Base-by-base conservation (phyloP, 2,329 filamentous ascomycete genomes). In the Cucurbitaria berberidis region DNA sequence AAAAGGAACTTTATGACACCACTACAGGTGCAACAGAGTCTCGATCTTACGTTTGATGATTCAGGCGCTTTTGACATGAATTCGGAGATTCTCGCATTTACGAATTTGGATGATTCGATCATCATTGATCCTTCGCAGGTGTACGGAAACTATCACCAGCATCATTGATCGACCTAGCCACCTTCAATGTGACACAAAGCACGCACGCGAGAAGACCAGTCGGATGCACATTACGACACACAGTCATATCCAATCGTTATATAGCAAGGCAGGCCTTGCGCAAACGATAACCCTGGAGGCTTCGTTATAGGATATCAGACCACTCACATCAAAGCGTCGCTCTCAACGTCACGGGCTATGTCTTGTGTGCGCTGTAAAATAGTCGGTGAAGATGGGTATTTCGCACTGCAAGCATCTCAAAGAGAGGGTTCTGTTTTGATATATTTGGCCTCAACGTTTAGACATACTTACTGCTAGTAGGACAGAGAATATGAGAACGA, bases 1-100 rank as follows among this genome's bases (percentile, higher is more conserved):
- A 26, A 16, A 13, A 71, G 69, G 5, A 68, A 66, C 26, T 68
- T 69, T 29, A 66, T 73, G 64, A 73, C 64, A 3, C 68, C 70
- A 3, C 53, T 74, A 5, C 72, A 74, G 30, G 66, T 61, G 5
- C 70, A 73, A 46, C 69, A 74, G 45, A 71, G 63, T 39, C 55
- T 74, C 4, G 67, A 70, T 47, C 41, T 74, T 2, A 68, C 63
- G 0, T 72, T 72, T 27, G 72, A 74, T 34, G 72, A 74, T 32
- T 51, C 60, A 1, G 66, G 60, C 32, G 63, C 66, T 11, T 70
- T 72, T 24, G 69, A 74, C 29, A 52, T 70, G n/a, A 70, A 70
- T 16, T 60, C 64, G 0, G 64, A 71, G 42, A 60, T 70, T 1
- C 22, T 72, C 36, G 66, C 70, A 10, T 68, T 72, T 30, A 72